phyloP scores from a whole-genome alignment of 179 eudicot species.

The Nepenthes alata region DNA sequence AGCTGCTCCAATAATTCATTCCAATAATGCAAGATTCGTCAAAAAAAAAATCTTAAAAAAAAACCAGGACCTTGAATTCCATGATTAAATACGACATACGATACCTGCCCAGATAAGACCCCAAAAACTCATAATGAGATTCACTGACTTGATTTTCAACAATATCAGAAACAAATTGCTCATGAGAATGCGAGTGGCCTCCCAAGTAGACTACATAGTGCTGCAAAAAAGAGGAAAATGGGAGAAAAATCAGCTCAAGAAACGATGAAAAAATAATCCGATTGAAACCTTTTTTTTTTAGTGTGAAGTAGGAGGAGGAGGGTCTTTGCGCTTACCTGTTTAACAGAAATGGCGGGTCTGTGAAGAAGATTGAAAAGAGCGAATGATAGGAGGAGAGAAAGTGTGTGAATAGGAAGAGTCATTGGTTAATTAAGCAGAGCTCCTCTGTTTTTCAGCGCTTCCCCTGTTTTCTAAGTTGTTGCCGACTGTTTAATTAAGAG shows the following conservation, averaged over 20 bases:
- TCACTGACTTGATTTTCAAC: slow-evolving; percentile 37
- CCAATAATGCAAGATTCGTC: neutral
- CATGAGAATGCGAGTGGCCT: slow-evolving; percentile 47
- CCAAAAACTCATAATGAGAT: slow-evolving; percentile 59
- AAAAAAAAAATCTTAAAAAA: neutral
- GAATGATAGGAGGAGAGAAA: slow-evolving; percentile 15
- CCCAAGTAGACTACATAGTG: slow-evolving; percentile 81
- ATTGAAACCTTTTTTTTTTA: neutral
- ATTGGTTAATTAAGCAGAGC: neutral
- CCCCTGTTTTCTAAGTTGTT: too few species aligned
- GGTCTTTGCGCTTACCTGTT: slow-evolving; percentile 23
- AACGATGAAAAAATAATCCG: slow-evolving; percentile 1
- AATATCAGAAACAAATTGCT: slow-evolving; percentile 18
- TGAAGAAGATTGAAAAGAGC: slow-evolving; percentile 16
- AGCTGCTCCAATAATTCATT: slow-evolving; percentile 12
- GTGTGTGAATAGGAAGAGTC: neutral
- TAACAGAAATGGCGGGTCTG: slow-evolving; percentile 31
- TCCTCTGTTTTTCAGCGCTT: too few species aligned
- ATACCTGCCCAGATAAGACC: slow-evolving; percentile 62
- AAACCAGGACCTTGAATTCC: too few species aligned
- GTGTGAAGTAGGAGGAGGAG: neutral
- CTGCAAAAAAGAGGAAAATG: slow-evolving; percentile 16
- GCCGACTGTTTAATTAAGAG: too few species aligned
- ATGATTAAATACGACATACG: too few species aligned
- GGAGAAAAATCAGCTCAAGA: neutral